Base-by-base conservation (phyloP, 1,284 basidiomycete genomes). In the Trichosporon inkin region DNA sequence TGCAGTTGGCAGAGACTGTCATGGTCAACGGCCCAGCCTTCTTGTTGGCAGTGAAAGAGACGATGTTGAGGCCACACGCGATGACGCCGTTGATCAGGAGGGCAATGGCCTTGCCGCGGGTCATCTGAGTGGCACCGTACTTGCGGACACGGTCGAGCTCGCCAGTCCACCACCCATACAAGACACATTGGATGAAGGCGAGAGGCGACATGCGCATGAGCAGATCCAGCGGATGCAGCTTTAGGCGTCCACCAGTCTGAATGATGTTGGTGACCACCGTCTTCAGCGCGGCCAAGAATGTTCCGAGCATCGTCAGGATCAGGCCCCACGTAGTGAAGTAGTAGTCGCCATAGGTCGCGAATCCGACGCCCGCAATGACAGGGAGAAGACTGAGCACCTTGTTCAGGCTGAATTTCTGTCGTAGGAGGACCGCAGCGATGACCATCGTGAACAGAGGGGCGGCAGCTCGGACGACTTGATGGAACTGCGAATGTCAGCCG, bases 311-410 rank as follows among this genome's bases (percentile, higher is more conserved):
- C 0, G 93, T 96, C 19, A 97, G 82, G 67, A 89, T 74, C 63
- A 96, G 83, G 8, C 93, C 93, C 76, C 85, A 85, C 1, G 82
- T 74, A 0, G 91, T 94, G 74, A 87, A 92, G 70, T 89, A 88
- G 78, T 93, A 94, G 72, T 93, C 91, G 56, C 92, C 91, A 61
- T 91, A 93, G 2, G 92, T 94, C 89, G 93, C 91, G 61, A 99
- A 86, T 24, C 88, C 92, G 35, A 98, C 92, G 22, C 94, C 95
- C 7, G 84, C 83, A 49, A 97, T 85, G 47, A 98, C 92, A 11
- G 94, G 92, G 19, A 92, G 71, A 49, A 99, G 83, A 3, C 91
- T 85, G 32, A 88, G 74, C 22, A 88, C 76, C 78, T 88, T 92
- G 49, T 79, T 77, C 13, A 62, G 32, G 57, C 71, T 76, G 57